Evolutionary conservation across 768 basidiomycete species (phyloP).

Genomic region (Amanita pallidorosea): DNA sequence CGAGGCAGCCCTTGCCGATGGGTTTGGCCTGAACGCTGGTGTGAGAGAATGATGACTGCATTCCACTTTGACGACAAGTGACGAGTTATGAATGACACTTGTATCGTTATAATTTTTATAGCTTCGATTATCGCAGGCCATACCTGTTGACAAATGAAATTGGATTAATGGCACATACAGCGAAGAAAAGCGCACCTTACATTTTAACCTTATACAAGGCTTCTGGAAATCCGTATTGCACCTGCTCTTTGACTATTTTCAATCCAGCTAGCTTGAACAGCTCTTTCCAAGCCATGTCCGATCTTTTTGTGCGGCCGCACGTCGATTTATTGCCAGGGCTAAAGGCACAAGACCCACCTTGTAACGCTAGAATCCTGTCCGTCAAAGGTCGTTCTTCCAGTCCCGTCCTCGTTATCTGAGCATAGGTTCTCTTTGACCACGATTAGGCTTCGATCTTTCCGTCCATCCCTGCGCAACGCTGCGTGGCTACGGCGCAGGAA

Average conservation of each 20-base stretch:
- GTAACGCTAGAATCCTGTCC: conserved; percentile 85
- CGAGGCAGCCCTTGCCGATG: conserved; percentile 35
- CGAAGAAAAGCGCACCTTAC: conserved; percentile 29
- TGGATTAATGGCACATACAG: not conserved
- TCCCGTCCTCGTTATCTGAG: conserved; percentile 38
- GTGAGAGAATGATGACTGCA: conserved; percentile 4
- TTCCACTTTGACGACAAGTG: not conserved
- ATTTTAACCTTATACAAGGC: conserved; percentile 83
- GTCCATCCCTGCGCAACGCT: conserved; percentile 39
- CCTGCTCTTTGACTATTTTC: conserved; percentile 55
- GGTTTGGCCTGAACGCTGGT: conserved; percentile 11
- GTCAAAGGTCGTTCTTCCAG: conserved; percentile 55
- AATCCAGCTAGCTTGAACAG: conserved; percentile 71
- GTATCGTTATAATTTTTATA: conserved; percentile 4
- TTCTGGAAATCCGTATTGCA: conserved; percentile 75
- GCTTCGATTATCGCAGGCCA: conserved; percentile 33
- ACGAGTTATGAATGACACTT: not conserved
- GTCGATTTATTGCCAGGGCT: not conserved
- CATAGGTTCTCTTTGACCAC: conserved; percentile 92
- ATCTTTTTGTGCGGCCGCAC: conserved; percentile 35
- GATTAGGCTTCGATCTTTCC: conserved; percentile 44
- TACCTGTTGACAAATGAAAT: conserved; percentile 29
- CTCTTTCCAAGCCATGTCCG: conserved; percentile 71
- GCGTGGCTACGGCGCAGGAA: conserved; percentile 60
- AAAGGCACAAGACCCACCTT: conserved; percentile 35